Evolutionary conservation across 208 protist genomes (phyloP).

Genomic region (Trypanosoma theileri): DNA sequence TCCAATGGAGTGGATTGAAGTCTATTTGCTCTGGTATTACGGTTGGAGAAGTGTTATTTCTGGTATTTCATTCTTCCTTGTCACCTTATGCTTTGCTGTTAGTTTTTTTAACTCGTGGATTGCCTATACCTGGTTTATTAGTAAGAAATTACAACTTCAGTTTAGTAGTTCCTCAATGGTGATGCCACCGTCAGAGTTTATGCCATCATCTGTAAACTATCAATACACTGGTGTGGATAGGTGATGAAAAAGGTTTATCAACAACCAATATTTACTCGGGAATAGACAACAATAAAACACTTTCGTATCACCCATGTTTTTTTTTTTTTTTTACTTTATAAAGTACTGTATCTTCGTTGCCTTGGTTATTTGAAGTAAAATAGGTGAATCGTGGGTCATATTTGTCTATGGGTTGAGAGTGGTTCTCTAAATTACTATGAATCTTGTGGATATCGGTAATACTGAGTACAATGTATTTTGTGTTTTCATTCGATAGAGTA

Average conservation of each 20-base stretch:
- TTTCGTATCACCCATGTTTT: neutral
- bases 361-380: neutral
- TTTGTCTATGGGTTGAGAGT: neutral
- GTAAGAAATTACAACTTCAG: slow-evolving; percentile 66
- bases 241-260: neutral
- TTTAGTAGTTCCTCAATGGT: slow-evolving; percentile 37
- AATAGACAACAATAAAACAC: too few relatives aligned
- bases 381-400: neutral
- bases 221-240: slow-evolving; percentile 13
- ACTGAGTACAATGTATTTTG: neutral
- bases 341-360: neutral
- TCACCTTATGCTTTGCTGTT: slow-evolving; percentile 61
- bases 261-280: too few relatives aligned
- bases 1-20: slow-evolving; percentile 70
- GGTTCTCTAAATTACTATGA: neutral
- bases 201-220: neutral
- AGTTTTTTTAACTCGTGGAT: slow-evolving; percentile 77
- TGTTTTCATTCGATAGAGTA: neutral
- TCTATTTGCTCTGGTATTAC: slow-evolving; percentile 62
- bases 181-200: neutral
- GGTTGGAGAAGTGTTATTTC: slow-evolving; percentile 63
- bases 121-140: slow-evolving; percentile 75
- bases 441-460: neutral
- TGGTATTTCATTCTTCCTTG: slow-evolving; percentile 67
- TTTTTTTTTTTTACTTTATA: slow-evolving; percentile 1